Percentiles rank a stretch among this genome's conserved stretches.
These are phyloP conservation scores for Penicillium sp. DNA, from an alignment of 2,329 filamentous ascomycete species.

Conservation along the genomic window DNA sequence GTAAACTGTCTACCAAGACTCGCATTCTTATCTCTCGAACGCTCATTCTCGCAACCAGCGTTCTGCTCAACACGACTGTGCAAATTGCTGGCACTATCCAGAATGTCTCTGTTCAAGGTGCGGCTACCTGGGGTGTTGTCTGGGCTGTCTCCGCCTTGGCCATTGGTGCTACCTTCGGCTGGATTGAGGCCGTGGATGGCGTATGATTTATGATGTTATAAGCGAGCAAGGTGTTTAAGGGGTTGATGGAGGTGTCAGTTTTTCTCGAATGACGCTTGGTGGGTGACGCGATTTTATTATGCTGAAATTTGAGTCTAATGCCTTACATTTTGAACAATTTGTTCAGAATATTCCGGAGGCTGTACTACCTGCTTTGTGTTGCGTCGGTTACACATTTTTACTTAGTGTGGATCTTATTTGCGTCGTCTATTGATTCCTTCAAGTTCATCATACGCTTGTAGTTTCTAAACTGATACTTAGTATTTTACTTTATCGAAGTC, in stretches of 20 bases:
- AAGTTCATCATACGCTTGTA: not conserved
- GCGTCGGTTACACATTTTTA: not conserved
- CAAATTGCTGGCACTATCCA: constrained; percentile 69
- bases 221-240: not conserved
- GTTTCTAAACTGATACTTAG: not conserved
- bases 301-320: not conserved
- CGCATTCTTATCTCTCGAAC: constrained; percentile 70
- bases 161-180: constrained; percentile 39
- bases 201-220: constrained; percentile 27
- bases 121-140: constrained; percentile 71
- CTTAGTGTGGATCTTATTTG: not conserved
- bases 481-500: too few relatives aligned
- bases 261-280: not conserved
- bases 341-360: not conserved
- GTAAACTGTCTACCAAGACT: constrained; percentile 62
- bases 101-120: constrained; percentile 72
- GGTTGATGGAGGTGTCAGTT: not conserved
- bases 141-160: constrained; percentile 65
- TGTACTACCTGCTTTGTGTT: not conserved
- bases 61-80: constrained; percentile 62
- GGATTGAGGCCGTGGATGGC: constrained; percentile 46
- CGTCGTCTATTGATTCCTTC: not conserved
- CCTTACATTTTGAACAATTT: not conserved
- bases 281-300: not conserved
- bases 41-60: constrained; percentile 48